phyloP scores from a whole-genome alignment of 2,329 filamentous ascomycete genomes.

The Trichoderma hamatum region DNA sequence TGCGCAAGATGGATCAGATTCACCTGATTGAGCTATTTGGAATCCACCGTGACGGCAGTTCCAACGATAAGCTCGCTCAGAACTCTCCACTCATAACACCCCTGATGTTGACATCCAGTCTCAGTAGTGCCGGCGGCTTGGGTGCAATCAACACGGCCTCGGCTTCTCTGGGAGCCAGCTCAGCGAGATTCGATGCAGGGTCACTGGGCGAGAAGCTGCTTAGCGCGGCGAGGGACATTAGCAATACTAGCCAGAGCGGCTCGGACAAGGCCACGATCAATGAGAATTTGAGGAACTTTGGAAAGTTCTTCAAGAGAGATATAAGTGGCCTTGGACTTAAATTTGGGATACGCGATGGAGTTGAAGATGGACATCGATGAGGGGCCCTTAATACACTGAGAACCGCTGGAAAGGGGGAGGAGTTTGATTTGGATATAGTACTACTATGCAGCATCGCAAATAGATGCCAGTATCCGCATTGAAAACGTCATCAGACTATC shows the following conservation, averaged over 20 bases:
- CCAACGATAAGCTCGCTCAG: slow-evolving; percentile 68
- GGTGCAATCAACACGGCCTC: slow-evolving; percentile 47
- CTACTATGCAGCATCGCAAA: not conserved
- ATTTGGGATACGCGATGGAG: slow-evolving; percentile 65
- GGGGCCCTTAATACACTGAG: not conserved
- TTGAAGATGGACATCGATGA: slow-evolving; percentile 33
- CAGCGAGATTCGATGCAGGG: slow-evolving; percentile 73
- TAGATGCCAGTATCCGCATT: not conserved
- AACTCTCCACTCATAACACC: slow-evolving; percentile 72
- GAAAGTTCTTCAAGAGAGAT: slow-evolving; percentile 93
- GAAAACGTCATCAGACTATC: not conserved
- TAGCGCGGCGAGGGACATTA: slow-evolving; percentile 84
- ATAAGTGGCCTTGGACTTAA: slow-evolving; percentile 74
- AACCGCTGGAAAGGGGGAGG: not conserved
- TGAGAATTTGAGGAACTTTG: slow-evolving; percentile 92
- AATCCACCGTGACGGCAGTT: slow-evolving; percentile 76
- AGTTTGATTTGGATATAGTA: slow-evolving; percentile 1
- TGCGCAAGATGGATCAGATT: slow-evolving; percentile 79
- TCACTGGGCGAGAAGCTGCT: slow-evolving; percentile 85
- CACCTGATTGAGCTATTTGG: slow-evolving; percentile 84
- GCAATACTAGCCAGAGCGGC: slow-evolving; percentile 49
- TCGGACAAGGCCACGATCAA: slow-evolving; percentile 74
- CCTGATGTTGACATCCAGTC: slow-evolving; percentile 54
- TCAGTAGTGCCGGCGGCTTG: slow-evolving; percentile 41
- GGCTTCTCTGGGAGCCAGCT: slow-evolving; percentile 45